Base-by-base conservation (phyloP, 1,139 yeast genomes). In the Torulaspora globosa region DNA sequence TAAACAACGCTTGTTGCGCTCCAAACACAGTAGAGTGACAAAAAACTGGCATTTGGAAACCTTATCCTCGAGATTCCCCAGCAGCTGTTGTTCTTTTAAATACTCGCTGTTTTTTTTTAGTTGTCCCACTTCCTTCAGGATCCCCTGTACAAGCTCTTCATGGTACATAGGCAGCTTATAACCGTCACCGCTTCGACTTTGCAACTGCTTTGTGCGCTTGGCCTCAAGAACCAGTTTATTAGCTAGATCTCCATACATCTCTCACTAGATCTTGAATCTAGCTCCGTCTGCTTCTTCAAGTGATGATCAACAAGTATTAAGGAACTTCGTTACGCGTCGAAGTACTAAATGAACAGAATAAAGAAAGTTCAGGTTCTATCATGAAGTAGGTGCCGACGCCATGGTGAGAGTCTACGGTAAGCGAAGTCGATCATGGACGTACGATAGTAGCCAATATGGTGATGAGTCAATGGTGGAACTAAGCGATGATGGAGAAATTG, bases 241-340 rank as follows among this genome's bases (percentile, higher is more conserved):
- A 1, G 94, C 96, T 3, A 78, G 62, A 57, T 90, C 97, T 28
- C 97, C 97, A 60, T 87, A 86, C 98, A 92, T 92, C 23, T 30
- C 5, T 6, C 21, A 28, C 29, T 23, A 19, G 27, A 5, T 29
- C 15, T 15, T 26, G 29, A 21, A 26, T 10, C 29, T 26, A n/a
- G 12, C 6, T 12, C 14, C 27, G 24, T 28, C 34, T 18, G 35
- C 34, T 19, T 40, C 24, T 33, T 15, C 30, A 18, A 14, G 11
- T n/a, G 9, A 12, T 18, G 30, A 21, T 3, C 26, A 8, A 11
- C 15, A 23, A 3, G 38, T 23, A 19, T 28, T 11, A 37, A 26
- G n/a, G 19, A 16, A 18, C 36, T 32, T 9, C 21, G n/a, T 14
- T 21, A 38, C 43, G 36, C 41, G 28, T 40, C 24, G 15, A 30